These are phyloP conservation scores for Cytospora leucostoma DNA, from an alignment of 2,329 filamentous ascomycete genomes.

Conservation along the genomic window DNA sequence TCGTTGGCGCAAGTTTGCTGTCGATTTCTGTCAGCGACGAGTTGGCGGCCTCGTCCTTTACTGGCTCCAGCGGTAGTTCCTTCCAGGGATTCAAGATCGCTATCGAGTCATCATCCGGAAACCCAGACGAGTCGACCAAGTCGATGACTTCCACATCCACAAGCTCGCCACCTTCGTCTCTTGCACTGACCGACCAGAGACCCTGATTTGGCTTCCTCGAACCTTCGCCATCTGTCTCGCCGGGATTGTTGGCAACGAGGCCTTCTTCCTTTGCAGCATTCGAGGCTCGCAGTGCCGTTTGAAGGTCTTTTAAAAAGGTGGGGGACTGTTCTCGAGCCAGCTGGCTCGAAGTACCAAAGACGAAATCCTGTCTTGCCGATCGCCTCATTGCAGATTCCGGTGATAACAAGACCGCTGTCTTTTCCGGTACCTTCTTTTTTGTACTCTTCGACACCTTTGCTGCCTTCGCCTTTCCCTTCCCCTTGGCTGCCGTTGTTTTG, in stretches of 20 bases:
- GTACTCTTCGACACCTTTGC: constrained; percentile 42
- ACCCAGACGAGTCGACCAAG: constrained; percentile 48
- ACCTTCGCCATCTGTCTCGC: constrained; percentile 23
- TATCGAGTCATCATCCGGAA: constrained; percentile 29
- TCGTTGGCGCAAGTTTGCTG: constrained; percentile 9
- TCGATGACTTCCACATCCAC: constrained; percentile 65
- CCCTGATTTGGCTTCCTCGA: constrained; percentile 35
- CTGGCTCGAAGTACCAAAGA: constrained; percentile 88
- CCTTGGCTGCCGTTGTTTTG: constrained; percentile 32
- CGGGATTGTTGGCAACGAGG: constrained; percentile 39
- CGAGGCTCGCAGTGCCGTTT: constrained; percentile 62
- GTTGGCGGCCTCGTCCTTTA: constrained; percentile 11
- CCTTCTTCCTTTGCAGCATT: constrained; percentile 46
- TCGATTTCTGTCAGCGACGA: constrained; percentile 20
- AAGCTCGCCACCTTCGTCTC: constrained; percentile 65
- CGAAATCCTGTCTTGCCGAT: constrained; percentile 69
- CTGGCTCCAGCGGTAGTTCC: constrained; percentile 31
- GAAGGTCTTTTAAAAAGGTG: constrained; percentile 61
- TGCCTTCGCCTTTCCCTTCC: constrained; percentile 38
- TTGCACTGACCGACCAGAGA: constrained; percentile 71
- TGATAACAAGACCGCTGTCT: constrained; percentile 61
- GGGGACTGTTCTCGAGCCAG: constrained; percentile 73
- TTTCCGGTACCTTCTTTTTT: constrained; percentile 42
- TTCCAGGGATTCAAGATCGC: constrained; percentile 34
- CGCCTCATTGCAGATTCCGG: constrained; percentile 68